Percentiles rank a stretch among this genome's conserved stretches.
phyloP scores from a whole-genome alignment of 2,329 filamentous ascomycete species.

The Lojkania enalia region DNA sequence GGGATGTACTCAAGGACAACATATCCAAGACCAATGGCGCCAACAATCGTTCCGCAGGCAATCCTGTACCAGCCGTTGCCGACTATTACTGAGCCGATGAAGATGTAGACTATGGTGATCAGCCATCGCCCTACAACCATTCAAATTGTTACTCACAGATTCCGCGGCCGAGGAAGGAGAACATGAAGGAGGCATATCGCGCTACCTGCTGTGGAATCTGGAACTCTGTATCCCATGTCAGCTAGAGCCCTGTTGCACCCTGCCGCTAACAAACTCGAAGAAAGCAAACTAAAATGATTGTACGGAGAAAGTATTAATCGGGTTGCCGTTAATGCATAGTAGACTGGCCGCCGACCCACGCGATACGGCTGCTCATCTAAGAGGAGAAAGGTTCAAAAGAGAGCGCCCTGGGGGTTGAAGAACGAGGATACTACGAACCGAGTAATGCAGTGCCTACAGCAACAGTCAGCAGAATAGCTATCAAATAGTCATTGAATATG shows the following conservation, averaged over 20 bases:
- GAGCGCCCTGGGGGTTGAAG: neutral
- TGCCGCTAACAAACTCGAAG: neutral
- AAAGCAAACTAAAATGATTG: neutral
- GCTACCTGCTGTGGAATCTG: slow-evolving; percentile 91
- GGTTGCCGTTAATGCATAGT: too few species aligned
- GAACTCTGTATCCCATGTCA: slow-evolving; percentile 64
- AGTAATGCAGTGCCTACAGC: slow-evolving; percentile 63
- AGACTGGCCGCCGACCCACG: too few species aligned
- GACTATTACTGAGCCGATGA: slow-evolving; percentile 84
- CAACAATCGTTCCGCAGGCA: slow-evolving; percentile 78
- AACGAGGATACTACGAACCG: slow-evolving; percentile 38
- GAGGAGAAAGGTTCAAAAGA: neutral
- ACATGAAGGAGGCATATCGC: slow-evolving; percentile 95
- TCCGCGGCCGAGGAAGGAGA: slow-evolving; percentile 94
- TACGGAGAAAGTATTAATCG: too few species aligned
- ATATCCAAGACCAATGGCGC: slow-evolving; percentile 78
- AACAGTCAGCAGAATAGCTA: slow-evolving; percentile 18
- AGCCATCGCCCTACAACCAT: slow-evolving; percentile 9
- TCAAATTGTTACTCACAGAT: slow-evolving; percentile 68
- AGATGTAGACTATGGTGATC: slow-evolving; percentile 80
- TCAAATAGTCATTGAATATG: neutral
- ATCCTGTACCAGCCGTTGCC: slow-evolving; percentile 67
- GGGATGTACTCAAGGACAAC: slow-evolving; percentile 55
- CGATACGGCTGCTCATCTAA: too few species aligned
- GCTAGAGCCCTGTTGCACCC: slow-evolving; percentile 5